phyloP scores from a whole-genome alignment of 2,329 filamentous ascomycete genomes.

The Aspergillus ochraceus region DNA sequence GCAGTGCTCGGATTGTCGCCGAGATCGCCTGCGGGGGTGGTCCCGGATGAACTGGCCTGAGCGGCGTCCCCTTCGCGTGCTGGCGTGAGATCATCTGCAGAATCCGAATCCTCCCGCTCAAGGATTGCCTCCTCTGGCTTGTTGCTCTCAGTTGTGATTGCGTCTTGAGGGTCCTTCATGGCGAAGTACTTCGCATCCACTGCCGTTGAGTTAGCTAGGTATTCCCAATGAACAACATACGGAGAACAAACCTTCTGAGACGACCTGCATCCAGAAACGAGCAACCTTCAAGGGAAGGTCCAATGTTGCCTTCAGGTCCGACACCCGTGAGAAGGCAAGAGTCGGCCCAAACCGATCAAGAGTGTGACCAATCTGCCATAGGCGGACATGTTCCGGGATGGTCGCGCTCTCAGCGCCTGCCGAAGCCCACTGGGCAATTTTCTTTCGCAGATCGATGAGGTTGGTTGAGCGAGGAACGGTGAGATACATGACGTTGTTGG shows the following conservation, averaged over 20 bases:
- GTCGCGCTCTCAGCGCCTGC: constrained; percentile 21
- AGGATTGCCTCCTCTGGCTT: constrained; percentile 32
- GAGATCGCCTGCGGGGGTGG: background rate
- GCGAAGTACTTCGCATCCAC: constrained; percentile 38
- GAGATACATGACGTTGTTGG: constrained; percentile 37
- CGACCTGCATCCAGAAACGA: constrained; percentile 41
- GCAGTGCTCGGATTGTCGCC: background rate
- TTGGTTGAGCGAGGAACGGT: constrained; percentile 34
- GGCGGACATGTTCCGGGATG: constrained; percentile 36
- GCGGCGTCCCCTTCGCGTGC: constrained; percentile 22
- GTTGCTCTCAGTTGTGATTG: constrained; percentile 20
- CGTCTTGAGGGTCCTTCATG: constrained; percentile 33
- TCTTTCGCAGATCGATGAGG: constrained; percentile 39
- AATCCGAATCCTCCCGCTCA: constrained; percentile 27
- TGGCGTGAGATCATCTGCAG: constrained; percentile 20
- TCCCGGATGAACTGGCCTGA: constrained; percentile 31
- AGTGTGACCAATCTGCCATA: constrained; percentile 42
- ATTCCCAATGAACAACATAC: background rate
- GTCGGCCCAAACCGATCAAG: constrained; percentile 34
- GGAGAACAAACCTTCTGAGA: constrained; percentile 35
- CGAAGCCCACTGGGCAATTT: constrained; percentile 34
- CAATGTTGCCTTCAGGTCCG: constrained; percentile 31
- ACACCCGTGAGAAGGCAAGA: constrained; percentile 35
- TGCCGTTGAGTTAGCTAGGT: constrained; percentile 15
- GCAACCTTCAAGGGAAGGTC: constrained; percentile 27